Evolutionary conservation across 139 green algal genomes (phyloP).

Genomic region (Microglena sp.): DNA sequence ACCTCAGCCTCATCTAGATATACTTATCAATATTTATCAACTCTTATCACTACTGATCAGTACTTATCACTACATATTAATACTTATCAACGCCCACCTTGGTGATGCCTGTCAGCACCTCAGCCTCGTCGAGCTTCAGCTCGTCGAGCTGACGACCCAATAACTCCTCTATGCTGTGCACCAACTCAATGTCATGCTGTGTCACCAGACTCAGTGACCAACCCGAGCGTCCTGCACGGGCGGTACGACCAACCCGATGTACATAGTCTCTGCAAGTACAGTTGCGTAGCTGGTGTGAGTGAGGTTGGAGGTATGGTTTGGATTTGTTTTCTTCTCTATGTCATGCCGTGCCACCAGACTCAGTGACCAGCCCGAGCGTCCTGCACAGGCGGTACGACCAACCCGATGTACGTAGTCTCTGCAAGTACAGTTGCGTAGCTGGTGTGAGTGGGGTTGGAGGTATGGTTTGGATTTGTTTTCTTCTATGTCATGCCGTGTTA

Average conservation of each 20-base stretch:
- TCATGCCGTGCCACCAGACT: constrained; percentile 87
- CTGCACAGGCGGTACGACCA: constrained; percentile 24
- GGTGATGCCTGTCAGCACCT: constrained; percentile 75
- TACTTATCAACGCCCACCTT: constrained; percentile 24
- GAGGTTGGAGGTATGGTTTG: no score
- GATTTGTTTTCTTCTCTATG: no score
- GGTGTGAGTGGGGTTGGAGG: no score
- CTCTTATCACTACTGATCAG: no score
- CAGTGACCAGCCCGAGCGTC: constrained; percentile 63
- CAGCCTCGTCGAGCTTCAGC: constrained; percentile 48
- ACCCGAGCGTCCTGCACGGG: constrained; percentile 36
- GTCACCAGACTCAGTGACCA: constrained; percentile 83
- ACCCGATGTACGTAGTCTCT: constrained; percentile 80
- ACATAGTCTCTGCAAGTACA: constrained; percentile 84
- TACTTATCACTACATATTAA: not conserved
- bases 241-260: constrained; percentile 48
- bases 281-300: no score
- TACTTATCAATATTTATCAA: no score
- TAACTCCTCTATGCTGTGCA: constrained; percentile 48
- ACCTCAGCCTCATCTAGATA: not conserved
- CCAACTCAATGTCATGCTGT: constrained; percentile 78
- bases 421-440: no score
- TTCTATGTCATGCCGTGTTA: constrained; percentile 82
- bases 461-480: no score
- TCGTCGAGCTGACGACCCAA: constrained; percentile 49